Base-by-base conservation (phyloP, 2,329 filamentous ascomycete genomes). In the Aspergillus luchuensis region DNA sequence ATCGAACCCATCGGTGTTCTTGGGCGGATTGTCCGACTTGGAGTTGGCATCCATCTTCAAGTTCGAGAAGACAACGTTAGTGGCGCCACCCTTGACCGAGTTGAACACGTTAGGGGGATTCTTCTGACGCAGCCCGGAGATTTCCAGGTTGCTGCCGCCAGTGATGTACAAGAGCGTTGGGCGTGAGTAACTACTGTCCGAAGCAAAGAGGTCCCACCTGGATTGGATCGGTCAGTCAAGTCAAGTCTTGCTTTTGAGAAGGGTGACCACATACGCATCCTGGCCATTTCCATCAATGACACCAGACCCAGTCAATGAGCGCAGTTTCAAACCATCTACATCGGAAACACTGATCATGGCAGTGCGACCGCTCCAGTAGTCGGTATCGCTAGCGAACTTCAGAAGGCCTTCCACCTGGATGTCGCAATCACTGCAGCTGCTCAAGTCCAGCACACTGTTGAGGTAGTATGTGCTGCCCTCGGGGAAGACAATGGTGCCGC, bases 281-380 rank as follows among this genome's bases (percentile, higher is more conserved):
- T 82, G 80, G 1, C 80, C 80, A 63, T 80, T 82, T 2, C 79
- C 81, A 64, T 82, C 80, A 47, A 83, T 80, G 0, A 79, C 64
- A 15, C 81, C 80, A 1, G 63, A 68, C 5, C 76, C 78, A 0
- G 73, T 78, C 2, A 76, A 28, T 0, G 78, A 81, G 8, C 70
- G 71, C n/a, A 82, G 73, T 23, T 72, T 78, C 21, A 76, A 69
- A 0, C 74, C 76, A 3, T 67, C 72, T 36, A 81, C 75, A 8
- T 71, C 69, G 11, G 73, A 67, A 8, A 82, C 66, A 45, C 70
- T 67, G 43, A 83, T 75, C 57, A 81, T 78, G 10, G 75, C 73
- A 0, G 65, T 72, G 55, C 74, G 73, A 15, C 76, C 76, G 23
- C 74, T 69, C 81, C 80, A 82, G 60, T 78, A 79, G 33, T 72